Conservation (phyloP, 805 yeast genomes). For the Schwanniomyces pseudopolymorphus region DNA sequence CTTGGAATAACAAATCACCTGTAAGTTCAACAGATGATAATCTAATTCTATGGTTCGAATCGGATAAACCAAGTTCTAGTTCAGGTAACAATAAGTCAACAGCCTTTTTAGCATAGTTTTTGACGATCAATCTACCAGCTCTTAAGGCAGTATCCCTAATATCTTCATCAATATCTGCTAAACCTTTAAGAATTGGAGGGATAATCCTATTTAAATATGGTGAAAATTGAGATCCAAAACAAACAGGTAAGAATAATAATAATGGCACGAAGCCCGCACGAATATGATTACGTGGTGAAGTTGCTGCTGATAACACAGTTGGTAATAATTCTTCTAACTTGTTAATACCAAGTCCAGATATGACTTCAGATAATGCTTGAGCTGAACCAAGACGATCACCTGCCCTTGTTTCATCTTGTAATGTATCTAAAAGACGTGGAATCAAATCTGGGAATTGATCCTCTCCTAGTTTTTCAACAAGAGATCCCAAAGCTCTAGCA, state of each 20-base stretch:
- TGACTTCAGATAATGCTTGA: constrained; percentile 92
- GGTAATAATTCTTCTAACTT: constrained; percentile 91
- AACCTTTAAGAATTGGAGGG: constrained; percentile 88
- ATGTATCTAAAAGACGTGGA: constrained; percentile 70
- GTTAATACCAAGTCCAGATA: constrained; percentile 84
- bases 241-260: constrained; percentile 85
- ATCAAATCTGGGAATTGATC: constrained; percentile 91
- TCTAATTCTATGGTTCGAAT: constrained; percentile 80
- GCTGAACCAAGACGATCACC: constrained; percentile 98
- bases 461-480: constrained; percentile 95
- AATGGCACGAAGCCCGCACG: constrained; percentile 94
- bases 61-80: constrained; percentile 84
- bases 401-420: constrained; percentile 72
- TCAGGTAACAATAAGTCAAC: constrained; percentile 93
- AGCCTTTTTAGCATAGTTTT: constrained; percentile 88
- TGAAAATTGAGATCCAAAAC: constrained; percentile 88
- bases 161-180: constrained; percentile 86
- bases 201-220: constrained; percentile 84
- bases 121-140: constrained; percentile 89
- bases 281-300: constrained; percentile 62
- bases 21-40: constrained; percentile 91
- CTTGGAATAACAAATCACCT: constrained; percentile 91
- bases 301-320: constrained; percentile 67
- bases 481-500: constrained; percentile 92
- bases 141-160: constrained; percentile 87